phyloP scores from a whole-genome alignment of 2,329 filamentous ascomycete genomes.

The Zymoseptoria passerinii region DNA sequence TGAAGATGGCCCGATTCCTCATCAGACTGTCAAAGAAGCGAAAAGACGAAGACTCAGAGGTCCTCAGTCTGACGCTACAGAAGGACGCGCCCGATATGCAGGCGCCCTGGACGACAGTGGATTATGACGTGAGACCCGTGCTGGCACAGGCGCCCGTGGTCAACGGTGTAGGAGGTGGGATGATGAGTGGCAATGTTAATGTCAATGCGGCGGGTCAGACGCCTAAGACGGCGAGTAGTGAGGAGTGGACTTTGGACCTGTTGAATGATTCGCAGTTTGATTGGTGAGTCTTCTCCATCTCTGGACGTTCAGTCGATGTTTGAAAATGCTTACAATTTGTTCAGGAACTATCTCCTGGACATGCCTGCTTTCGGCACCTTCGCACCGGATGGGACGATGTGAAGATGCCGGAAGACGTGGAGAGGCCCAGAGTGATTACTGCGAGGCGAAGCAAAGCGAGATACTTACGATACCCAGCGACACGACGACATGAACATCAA shows the following conservation, averaged over 20 bases:
- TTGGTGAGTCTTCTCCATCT: slow-evolving; percentile 15
- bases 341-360: slow-evolving; percentile 22
- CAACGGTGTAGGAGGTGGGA: slow-evolving; percentile 1
- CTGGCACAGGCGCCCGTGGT: slow-evolving; percentile 6
- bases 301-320: not conserved
- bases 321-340: not conserved
- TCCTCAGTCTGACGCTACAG: slow-evolving; percentile 14
- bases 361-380: slow-evolving; percentile 27
- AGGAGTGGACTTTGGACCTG: slow-evolving; percentile 28
- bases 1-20: slow-evolving; percentile 48
- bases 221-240: slow-evolving; percentile 20
- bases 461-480: not conserved
- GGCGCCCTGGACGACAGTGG: not conserved
- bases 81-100: slow-evolving; percentile 9
- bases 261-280: slow-evolving; percentile 28
- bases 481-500: not conserved
- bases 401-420: not conserved
- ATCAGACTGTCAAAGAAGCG: slow-evolving; percentile 42
- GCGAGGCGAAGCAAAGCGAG: not conserved
- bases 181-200: not conserved
- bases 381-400: slow-evolving; percentile 29
- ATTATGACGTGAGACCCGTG: not conserved
- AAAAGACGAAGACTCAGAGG: slow-evolving; percentile 20
- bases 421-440: not conserved
- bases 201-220: slow-evolving; percentile 4